Evolutionary conservation across 148 eudicot genomes (phyloP).

Genomic region (Vaccinium vitisidaea): DNA sequence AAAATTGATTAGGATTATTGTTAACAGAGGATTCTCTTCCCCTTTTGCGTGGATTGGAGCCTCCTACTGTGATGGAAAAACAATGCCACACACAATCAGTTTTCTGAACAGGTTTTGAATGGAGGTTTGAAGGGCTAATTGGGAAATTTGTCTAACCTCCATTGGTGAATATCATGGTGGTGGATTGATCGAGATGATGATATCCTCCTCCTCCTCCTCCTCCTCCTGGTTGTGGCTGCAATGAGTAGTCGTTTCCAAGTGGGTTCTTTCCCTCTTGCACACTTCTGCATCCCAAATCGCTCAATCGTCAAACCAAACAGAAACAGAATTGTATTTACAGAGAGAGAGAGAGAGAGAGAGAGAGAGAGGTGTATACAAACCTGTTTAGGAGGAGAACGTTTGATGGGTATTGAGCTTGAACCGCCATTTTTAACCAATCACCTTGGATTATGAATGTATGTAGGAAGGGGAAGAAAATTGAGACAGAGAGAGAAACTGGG

Average conservation of each 20-base stretch:
- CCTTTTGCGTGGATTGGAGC: conserved; percentile 32
- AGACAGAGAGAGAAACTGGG: not conserved
- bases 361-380: not conserved
- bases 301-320: no score
- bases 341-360: no score
- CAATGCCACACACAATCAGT: not conserved
- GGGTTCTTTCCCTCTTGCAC: conserved; percentile 33
- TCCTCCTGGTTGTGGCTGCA: conserved; percentile 28
- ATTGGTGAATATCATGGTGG: conserved; percentile 25
- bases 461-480: not conserved
- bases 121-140: not conserved
- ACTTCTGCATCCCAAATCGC: conserved; percentile 21
- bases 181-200: conserved; percentile 31
- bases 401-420: conserved; percentile 60
- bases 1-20: not conserved
- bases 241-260: conserved; percentile 25
- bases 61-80: conserved; percentile 8
- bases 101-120: no score
- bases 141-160: conserved; percentile 22
- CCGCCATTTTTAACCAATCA: conserved; percentile 30
- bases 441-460: not conserved
- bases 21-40: conserved; percentile 24
- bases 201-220: not conserved
- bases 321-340: no score
- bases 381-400: conserved; percentile 45